Conservation (phyloP, 352 stramenopile species). For the Phytophthora cactorum region DNA sequence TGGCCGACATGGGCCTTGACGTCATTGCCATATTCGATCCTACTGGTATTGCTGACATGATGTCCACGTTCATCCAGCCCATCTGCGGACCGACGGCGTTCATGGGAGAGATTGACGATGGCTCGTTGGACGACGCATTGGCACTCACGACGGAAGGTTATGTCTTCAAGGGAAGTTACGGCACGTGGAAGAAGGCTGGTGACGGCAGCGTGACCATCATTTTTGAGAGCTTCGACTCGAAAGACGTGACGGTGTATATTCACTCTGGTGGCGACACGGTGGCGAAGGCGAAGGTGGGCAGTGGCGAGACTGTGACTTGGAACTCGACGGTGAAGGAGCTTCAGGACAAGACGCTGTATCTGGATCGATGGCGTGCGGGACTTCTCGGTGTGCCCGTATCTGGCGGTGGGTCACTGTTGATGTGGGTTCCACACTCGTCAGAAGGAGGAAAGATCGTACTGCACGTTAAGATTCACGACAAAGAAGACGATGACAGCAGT, state of each 20-base stretch:
- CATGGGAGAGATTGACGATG: slow-evolving; percentile 57
- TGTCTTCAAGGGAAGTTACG: slow-evolving; percentile 45
- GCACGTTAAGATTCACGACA: slow-evolving; percentile 42
- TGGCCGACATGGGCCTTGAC: slow-evolving; percentile 52
- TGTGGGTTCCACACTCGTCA: slow-evolving; percentile 47
- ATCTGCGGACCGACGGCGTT: slow-evolving; percentile 59
- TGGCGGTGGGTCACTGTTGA: slow-evolving; percentile 46
- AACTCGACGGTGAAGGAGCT: slow-evolving; percentile 42
- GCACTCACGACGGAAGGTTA: slow-evolving; percentile 43
- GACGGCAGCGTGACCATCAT: slow-evolving; percentile 44
- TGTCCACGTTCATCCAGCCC: slow-evolving; percentile 56
- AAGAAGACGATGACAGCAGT: background rate
- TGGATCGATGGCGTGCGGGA: slow-evolving; percentile 55
- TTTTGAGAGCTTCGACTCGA: slow-evolving; percentile 42
- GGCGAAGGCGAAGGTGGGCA: slow-evolving; percentile 40
- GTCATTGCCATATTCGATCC: slow-evolving; percentile 62
- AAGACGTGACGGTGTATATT: slow-evolving; percentile 52
- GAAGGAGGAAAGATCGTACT: slow-evolving; percentile 43
- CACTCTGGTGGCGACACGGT: slow-evolving; percentile 46
- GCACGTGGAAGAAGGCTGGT: slow-evolving; percentile 43
- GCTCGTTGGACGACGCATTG: slow-evolving; percentile 38
- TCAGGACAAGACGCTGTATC: slow-evolving; percentile 56
- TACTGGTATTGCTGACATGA: slow-evolving; percentile 49
- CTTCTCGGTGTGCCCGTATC: slow-evolving; percentile 37
- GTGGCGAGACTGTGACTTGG: slow-evolving; percentile 45